Evolutionary conservation across 768 basidiomycete species (phyloP).

Genomic region (Boletellus sp.): DNA sequence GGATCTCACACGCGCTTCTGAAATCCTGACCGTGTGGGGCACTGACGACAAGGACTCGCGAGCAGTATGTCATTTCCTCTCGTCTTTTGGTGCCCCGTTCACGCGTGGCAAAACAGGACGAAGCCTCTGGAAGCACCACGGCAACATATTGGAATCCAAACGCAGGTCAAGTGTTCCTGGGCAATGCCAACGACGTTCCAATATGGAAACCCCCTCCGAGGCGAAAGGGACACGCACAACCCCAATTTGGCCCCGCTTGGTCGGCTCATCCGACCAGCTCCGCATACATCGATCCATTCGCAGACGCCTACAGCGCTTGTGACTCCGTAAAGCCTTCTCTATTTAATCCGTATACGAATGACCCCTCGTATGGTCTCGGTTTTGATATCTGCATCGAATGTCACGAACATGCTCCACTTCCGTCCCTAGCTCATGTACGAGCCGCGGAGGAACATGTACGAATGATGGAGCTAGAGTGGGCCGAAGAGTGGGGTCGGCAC

Average conservation of each 20-base stretch:
- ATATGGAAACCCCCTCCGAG: slow-evolving; percentile 29
- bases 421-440: slow-evolving; percentile 58
- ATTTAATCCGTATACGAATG: slow-evolving; percentile 37
- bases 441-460: slow-evolving; percentile 74
- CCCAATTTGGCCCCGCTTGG: not conserved
- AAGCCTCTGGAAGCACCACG: slow-evolving; percentile 32
- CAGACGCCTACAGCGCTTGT: slow-evolving; percentile 10
- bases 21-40: slow-evolving; percentile 56
- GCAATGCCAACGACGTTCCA: slow-evolving; percentile 82
- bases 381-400: slow-evolving; percentile 89
- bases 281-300: slow-evolving; percentile 16
- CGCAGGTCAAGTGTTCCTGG: slow-evolving; percentile 71
- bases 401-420: slow-evolving; percentile 76
- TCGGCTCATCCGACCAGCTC: not conserved
- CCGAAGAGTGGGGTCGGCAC: slow-evolving; percentile 35
- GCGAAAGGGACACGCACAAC: slow-evolving; percentile 6
- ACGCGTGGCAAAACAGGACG: slow-evolving; percentile 15
- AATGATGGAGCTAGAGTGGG: slow-evolving; percentile 66
- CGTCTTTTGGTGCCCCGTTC: not conserved
- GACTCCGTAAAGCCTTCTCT: slow-evolving; percentile 27
- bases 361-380: slow-evolving; percentile 53
- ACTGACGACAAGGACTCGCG: slow-evolving; percentile 11
- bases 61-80: slow-evolving; percentile 3
- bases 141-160: slow-evolving; percentile 50
- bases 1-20: slow-evolving; percentile 76